A percentile compares a stretch with the other conserved stretches of the same genome.
These are phyloP conservation scores for Odontarrhena argentea DNA, from an alignment of 345 rosid genomes.

Conservation along the genomic window DNA sequence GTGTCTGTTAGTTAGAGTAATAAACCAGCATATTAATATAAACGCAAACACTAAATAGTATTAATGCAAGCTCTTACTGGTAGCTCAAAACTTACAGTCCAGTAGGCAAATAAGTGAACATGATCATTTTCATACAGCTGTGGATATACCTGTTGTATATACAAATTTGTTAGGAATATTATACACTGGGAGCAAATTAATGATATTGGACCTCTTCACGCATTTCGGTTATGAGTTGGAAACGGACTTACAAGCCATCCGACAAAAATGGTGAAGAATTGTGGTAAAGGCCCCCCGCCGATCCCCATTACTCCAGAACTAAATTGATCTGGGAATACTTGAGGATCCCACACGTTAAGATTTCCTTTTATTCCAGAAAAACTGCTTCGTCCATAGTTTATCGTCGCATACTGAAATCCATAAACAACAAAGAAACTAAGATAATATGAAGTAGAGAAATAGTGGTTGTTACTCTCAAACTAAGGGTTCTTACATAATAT, in stretches of 20 bases:
- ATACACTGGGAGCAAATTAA: no score
- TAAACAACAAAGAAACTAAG: slow-evolving; percentile 9
- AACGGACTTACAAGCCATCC: slow-evolving; percentile 38
- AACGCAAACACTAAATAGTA: neutral
- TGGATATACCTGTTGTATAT: slow-evolving; percentile 30
- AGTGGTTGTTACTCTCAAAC: neutral
- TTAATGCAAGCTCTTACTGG: neutral
- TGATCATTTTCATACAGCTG: slow-evolving; percentile 23
- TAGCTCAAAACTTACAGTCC: slow-evolving; percentile 38
- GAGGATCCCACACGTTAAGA: slow-evolving; percentile 33
- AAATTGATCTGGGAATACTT: slow-evolving; percentile 29
- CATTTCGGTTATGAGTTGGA: no score
- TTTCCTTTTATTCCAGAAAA: slow-evolving; percentile 30
- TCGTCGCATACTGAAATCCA: slow-evolving; percentile 29
- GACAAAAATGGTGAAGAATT: slow-evolving; percentile 33
- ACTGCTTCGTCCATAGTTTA: neutral
- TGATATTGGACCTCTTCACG: no score
- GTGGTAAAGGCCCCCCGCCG: slow-evolving; percentile 10
- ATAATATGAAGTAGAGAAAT: neutral
- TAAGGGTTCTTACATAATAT: slow-evolving; percentile 27
- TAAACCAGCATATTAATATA: neutral
- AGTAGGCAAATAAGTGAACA: slow-evolving; percentile 34
- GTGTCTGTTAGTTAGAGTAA: slow-evolving; percentile 24
- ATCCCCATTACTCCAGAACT: slow-evolving; percentile 33
- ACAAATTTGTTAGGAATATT: neutral